Evolutionary conservation across 2,329 filamentous ascomycete genomes (phyloP), one percentile per base, ranked within the genome.

Genomic region (Neofusicoccum parvum): DNA sequence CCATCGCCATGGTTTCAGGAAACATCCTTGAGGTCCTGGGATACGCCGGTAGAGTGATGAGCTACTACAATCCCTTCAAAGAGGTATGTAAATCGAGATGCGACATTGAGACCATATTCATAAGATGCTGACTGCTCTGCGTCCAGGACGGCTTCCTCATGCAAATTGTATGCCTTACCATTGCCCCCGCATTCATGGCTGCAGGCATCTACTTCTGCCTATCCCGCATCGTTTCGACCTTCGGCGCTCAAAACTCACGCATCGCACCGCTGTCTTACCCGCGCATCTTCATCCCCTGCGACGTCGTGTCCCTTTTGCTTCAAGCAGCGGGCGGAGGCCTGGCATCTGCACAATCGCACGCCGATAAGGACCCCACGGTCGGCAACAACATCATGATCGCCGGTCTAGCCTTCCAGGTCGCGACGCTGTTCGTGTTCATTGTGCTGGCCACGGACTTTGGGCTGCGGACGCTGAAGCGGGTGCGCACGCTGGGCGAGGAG

Each of bases 161-260:
- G n/a, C 86, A 91, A 72, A 89, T 90, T 68, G 83, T 85, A 67
- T 88, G 86, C 74, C 80, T 90, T 59, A 86, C 83, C 69, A 83
- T 83, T 50, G 82, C 78, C 0, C 83, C 83, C 10, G 84, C 86
- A 64, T 87, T 86, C 74, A 82, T 85, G 70, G 82, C 86, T 34
- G 88, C 88, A 0, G 87, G 86, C 66, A 87, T 91, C 72, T 91
- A 91, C 73, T 83, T 90, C 63, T 88, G 86, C 36, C 81, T 90
- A 36, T 78, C 78, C 1, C 75, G 75, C 50, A 78, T 78, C 65
- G 77, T 81, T 65, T 69, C 73, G 43, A 77, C 74, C 59, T 79
- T 80, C 68, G 80, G 74, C 39, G 64, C 72, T 11, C 67, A 76
- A 49, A 76, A 79, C 67, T 82, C 80, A 6, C 79, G 78, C 68